Evolutionary conservation across 2,329 filamentous ascomycete species (phyloP).

Genomic region (Penicillium occitanis): DNA sequence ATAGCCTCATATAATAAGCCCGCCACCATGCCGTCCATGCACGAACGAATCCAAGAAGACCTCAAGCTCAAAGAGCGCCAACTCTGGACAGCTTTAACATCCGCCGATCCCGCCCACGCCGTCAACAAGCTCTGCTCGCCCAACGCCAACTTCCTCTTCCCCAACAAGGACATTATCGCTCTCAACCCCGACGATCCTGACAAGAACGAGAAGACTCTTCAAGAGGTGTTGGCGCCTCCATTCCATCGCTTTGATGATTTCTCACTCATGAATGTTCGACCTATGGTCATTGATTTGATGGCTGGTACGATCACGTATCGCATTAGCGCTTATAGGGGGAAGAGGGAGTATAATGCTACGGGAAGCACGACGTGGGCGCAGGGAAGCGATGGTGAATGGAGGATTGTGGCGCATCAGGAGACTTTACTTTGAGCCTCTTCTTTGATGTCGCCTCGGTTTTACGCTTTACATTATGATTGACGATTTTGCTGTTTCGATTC

Average conservation of each 20-base stretch:
- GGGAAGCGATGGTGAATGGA: constrained; percentile 41
- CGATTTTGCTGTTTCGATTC: not conserved
- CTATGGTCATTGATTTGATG: constrained; percentile 39
- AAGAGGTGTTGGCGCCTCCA: constrained; percentile 31
- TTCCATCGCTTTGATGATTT: constrained; percentile 40
- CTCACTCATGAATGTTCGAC: constrained; percentile 32
- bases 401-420: constrained; percentile 37
- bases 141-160: constrained; percentile 37
- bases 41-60: constrained; percentile 40
- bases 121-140: constrained; percentile 35
- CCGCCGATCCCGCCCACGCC: constrained; percentile 36
- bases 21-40: constrained; percentile 36
- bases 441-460: not conserved
- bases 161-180: constrained; percentile 34
- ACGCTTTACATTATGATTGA: not conserved
- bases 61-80: constrained; percentile 37
- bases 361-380: constrained; percentile 40
- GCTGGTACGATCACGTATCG: constrained; percentile 37
- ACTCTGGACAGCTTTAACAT: constrained; percentile 41
- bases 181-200: constrained; percentile 30
- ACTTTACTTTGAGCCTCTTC: constrained; percentile 28
- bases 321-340: constrained; percentile 31
- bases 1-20: not conserved
- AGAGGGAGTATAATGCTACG: constrained; percentile 31
- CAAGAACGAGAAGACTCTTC: constrained; percentile 23